A percentile compares a stretch with the other conserved stretches of the same genome.
These are phyloP conservation scores for Lipomyces anomalus DNA, from an alignment of 805 yeast species.

Conservation along the genomic window DNA sequence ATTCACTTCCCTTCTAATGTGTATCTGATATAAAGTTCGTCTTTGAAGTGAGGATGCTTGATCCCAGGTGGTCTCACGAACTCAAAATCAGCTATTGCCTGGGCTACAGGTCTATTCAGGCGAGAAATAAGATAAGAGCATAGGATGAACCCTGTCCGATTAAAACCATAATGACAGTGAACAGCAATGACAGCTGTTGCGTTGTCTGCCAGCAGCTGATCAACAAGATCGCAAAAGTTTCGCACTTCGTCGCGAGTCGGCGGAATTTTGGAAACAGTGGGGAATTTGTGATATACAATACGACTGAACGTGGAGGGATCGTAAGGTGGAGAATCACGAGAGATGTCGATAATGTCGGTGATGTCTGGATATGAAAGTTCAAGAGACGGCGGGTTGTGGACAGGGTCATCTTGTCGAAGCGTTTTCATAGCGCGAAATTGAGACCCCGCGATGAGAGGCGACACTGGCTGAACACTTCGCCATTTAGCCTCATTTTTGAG, in stretches of 20 bases:
- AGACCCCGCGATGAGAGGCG: conserved; percentile 37
- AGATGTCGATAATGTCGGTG: conserved; percentile 60
- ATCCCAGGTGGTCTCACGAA: conserved; percentile 63
- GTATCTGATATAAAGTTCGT: conserved; percentile 63
- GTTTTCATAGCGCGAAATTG: conserved; percentile 71
- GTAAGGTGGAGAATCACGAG: conserved; percentile 60
- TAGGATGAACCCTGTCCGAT: conserved; percentile 68
- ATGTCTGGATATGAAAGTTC: conserved; percentile 50
- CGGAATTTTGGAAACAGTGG: conserved; percentile 72
- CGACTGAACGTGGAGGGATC: conserved; percentile 51
- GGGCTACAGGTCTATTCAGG: conserved; percentile 53
- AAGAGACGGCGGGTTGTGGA: conserved; percentile 53
- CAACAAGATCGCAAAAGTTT: conserved; percentile 50
- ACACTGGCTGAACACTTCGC: conserved; percentile 50
- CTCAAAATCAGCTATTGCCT: conserved; percentile 57
- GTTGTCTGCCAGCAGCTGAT: conserved; percentile 37
- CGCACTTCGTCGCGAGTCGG: conserved; percentile 59
- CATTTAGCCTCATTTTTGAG: conserved; percentile 70
- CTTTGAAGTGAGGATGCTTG: conserved; percentile 70
- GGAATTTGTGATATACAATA: conserved; percentile 61
- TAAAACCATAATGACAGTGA: conserved; percentile 80
- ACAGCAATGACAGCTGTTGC: conserved; percentile 48
- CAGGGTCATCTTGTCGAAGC: conserved; percentile 54
- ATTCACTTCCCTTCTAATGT: conserved; percentile 14
- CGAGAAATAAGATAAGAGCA: conserved; percentile 62